These are phyloP conservation scores for Tremella mesenterica DNA, from an alignment of 768 basidiomycete species.

Conservation along the genomic window DNA sequence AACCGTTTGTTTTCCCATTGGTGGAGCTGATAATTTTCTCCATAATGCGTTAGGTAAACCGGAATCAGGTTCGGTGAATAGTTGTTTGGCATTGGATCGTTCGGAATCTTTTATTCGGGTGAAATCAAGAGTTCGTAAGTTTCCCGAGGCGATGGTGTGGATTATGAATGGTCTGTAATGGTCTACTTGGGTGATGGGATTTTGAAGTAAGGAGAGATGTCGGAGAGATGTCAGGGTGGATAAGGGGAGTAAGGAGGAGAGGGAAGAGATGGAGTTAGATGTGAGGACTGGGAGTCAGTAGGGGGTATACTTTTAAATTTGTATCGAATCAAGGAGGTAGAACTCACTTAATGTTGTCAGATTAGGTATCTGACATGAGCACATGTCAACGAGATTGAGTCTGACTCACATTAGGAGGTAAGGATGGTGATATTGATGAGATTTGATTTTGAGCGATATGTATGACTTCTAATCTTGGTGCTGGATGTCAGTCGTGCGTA, in stretches of 20 bases:
- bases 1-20: constrained; percentile 17
- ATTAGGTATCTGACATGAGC: constrained; percentile 41
- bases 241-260: constrained; percentile 41
- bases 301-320: not conserved
- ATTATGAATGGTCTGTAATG: constrained; percentile 43
- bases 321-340: not conserved
- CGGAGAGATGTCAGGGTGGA: constrained; percentile 35
- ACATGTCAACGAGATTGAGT: not conserved
- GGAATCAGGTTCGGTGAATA: constrained; percentile 35
- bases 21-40: constrained; percentile 28
- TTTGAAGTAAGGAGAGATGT: constrained; percentile 39
- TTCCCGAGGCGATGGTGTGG: constrained; percentile 43
- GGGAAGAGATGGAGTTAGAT: constrained; percentile 40
- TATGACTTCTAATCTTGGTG: constrained; percentile 36
- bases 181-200: constrained; percentile 41
- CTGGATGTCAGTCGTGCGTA: constrained; percentile 11
- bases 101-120: constrained; percentile 44
- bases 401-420: constrained; percentile 31
- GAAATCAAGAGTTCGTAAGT: constrained; percentile 43
- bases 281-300: constrained; percentile 34
- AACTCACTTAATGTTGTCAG: constrained; percentile 42
- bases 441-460: constrained; percentile 42
- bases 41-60: constrained; percentile 41
- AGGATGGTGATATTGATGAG: constrained; percentile 37
- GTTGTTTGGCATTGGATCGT: constrained; percentile 26